Percentiles rank a stretch among this genome's conserved stretches.
phyloP scores from a whole-genome alignment of 805 yeast species.

The Metschnikowia colocasiae region DNA sequence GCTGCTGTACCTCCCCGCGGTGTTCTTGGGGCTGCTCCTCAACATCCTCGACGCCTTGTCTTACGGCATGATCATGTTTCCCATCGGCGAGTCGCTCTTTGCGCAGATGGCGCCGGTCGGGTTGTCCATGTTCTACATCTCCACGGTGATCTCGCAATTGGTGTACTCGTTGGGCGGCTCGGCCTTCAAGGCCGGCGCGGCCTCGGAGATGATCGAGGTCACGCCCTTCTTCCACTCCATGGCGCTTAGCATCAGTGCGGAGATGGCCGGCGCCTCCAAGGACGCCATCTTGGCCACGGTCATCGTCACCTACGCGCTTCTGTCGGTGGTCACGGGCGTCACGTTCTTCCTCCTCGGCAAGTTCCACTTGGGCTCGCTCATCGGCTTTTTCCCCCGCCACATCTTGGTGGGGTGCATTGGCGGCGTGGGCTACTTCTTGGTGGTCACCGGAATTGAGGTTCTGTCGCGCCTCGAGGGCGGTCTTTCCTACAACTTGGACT shows the following conservation, averaged over 20 bases:
- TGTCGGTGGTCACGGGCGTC: conserved; percentile 81
- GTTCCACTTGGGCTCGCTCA: conserved; percentile 75
- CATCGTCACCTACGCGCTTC: conserved; percentile 75
- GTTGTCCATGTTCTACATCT: conserved; percentile 87
- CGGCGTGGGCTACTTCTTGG: conserved; percentile 92
- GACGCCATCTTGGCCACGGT: conserved; percentile 77
- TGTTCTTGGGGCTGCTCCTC: conserved; percentile 75
- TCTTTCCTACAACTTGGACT: conserved; percentile 57
- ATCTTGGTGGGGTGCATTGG: conserved; percentile 96
- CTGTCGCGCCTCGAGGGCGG: conserved; percentile 78
- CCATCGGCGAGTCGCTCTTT: conserved; percentile 77
- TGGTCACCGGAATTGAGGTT: conserved; percentile 89
- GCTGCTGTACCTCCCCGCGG: conserved; percentile 64
- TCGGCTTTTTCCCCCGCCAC: conserved; percentile 94
- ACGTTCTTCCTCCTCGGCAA: conserved; percentile 77
- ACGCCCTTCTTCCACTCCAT: conserved; percentile 96
- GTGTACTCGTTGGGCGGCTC: conserved; percentile 90
- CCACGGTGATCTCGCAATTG: conserved; percentile 85
- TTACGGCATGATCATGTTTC: conserved; percentile 97
- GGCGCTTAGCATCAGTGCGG: conserved; percentile 68
- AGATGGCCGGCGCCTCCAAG: conserved; percentile 42
- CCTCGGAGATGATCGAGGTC: conserved; percentile 98
- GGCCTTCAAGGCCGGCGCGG: conserved; percentile 85
- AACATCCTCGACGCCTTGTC: conserved; percentile 91
- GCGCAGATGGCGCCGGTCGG: conserved; percentile 83